These are phyloP conservation scores for Pestalotiopsis sp. DNA, from an alignment of 2,329 filamentous ascomycete genomes.

Conservation along the genomic window DNA sequence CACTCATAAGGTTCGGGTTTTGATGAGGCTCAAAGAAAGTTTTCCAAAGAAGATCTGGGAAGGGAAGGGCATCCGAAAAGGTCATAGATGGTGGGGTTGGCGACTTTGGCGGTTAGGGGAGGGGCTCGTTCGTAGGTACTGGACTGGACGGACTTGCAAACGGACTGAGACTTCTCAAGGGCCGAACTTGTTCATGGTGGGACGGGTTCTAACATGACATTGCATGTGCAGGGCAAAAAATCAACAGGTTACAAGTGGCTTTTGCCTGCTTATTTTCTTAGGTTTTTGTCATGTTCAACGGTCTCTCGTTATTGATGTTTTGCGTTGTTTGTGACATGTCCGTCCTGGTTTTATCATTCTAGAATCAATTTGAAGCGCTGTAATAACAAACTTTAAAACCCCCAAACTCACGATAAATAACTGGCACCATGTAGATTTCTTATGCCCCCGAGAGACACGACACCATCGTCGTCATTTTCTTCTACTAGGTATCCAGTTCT, in stretches of 20 bases:
- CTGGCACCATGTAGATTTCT: no score
- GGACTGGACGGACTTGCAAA: not conserved
- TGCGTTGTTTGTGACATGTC: no score
- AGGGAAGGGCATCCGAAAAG: not conserved
- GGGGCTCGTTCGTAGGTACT: not conserved
- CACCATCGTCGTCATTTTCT: not conserved
- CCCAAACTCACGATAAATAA: no score
- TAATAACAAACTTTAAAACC: no score
- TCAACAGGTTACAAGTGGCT: no score
- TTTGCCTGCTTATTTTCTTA: not conserved
- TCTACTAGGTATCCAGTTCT: not conserved
- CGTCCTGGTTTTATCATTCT: no score
- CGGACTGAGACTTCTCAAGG: not conserved
- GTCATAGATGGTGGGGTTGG: slow-evolving; percentile 6
- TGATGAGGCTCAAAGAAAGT: slow-evolving; percentile 7
- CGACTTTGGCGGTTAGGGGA: not conserved
- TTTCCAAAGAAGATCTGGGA: not conserved
- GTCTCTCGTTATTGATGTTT: no score
- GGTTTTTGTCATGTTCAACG: not conserved
- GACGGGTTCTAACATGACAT: not conserved
- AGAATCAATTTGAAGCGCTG: no score
- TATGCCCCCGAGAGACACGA: not conserved
- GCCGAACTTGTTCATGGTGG: not conserved
- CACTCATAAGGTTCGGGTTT: not conserved
- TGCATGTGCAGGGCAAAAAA: not conserved